These are phyloP conservation scores for Saccharata proteae DNA, from an alignment of 2,329 filamentous ascomycete species.

Conservation along the genomic window DNA sequence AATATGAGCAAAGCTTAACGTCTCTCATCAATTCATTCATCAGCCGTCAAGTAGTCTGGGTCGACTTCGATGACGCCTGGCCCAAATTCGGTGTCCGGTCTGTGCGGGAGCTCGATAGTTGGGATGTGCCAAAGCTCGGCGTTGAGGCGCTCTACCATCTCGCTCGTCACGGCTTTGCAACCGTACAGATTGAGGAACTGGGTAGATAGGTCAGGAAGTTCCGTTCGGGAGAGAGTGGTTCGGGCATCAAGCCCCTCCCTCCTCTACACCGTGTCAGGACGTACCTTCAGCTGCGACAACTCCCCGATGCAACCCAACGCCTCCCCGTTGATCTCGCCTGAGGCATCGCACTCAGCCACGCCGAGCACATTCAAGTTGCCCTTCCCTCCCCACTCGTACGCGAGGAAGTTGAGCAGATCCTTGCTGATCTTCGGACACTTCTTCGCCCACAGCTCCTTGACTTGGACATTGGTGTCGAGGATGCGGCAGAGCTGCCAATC, in stretches of 20 bases:
- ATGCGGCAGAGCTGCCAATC: constrained; percentile 12
- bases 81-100: constrained; percentile 4
- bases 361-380: constrained; percentile 12
- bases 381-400: constrained; percentile 13
- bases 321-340: constrained; percentile 14
- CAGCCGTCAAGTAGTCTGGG: constrained; percentile 14
- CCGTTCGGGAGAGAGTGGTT: neutral
- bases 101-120: constrained; percentile 11
- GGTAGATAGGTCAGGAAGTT: constrained; percentile 2
- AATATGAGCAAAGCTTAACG: neutral
- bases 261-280: neutral
- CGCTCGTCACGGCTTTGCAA: constrained; percentile 15
- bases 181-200: constrained; percentile 19
- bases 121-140: constrained; percentile 16
- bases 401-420: constrained; percentile 15
- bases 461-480: constrained; percentile 11
- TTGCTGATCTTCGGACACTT: constrained; percentile 13
- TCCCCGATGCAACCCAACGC: constrained; percentile 12
- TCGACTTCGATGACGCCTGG: constrained; percentile 20
- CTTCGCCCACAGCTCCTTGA: constrained; percentile 15
- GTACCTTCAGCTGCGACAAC: constrained; percentile 15
- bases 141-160: constrained; percentile 14
- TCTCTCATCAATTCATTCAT: constrained; percentile 2
- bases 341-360: constrained; percentile 13
- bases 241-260: neutral